Base-by-base conservation (phyloP, 148 eudicot species). In the Camellia lanceoleosa region DNA sequence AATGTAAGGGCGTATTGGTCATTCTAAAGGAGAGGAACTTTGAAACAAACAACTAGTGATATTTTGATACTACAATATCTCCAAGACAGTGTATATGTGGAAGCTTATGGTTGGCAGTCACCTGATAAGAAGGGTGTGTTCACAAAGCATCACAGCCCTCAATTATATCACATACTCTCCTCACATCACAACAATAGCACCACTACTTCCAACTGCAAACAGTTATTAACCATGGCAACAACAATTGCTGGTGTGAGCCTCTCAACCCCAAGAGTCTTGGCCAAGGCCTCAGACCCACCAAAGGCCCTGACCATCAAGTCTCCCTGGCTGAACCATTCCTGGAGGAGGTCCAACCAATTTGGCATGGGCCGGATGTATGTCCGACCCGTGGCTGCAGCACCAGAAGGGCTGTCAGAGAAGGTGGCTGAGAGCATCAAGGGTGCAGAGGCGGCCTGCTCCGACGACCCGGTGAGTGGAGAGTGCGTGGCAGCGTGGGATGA, bases 401-500 rank as follows among this genome's bases (percentile, higher is more conserved):
- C 94, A 1, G 92, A 94, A 19, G 68, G 86, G 77, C 60, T 94
- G 1, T 89, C 97, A 15, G 89, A 81, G 7, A 83, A 84, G 84
- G 92, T 94, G 59, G 97, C 80, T 51, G 91, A 89, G 68, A 92
- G 98, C 87, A 82, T 94, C 59, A 90, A 94, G 87, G 23, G 67
- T 0, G 98, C 98, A 0, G 79, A 92, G 81, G 95, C 90, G 87
- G 76, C 90, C 7, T 94, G 98, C 81, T 16, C 91, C 3, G 97
- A 78, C 1, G 88, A 89, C 78, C 89, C 97, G 0, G 83, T 59
- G 6, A 88, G 91, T 87, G 96, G 98, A 2, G 98, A 92, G 88
- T 94, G 98, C 51, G 91, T 80, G 59, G 97, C 98, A 0, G 94
- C 98, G 4, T 94, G 98, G 98, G 98, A 94, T 54, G 97, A 89